Percentiles rank a stretch among this genome's conserved stretches.
Evolutionary conservation across 2,329 filamentous ascomycete genomes (phyloP).

Genomic region (Thyridium curvatum): DNA sequence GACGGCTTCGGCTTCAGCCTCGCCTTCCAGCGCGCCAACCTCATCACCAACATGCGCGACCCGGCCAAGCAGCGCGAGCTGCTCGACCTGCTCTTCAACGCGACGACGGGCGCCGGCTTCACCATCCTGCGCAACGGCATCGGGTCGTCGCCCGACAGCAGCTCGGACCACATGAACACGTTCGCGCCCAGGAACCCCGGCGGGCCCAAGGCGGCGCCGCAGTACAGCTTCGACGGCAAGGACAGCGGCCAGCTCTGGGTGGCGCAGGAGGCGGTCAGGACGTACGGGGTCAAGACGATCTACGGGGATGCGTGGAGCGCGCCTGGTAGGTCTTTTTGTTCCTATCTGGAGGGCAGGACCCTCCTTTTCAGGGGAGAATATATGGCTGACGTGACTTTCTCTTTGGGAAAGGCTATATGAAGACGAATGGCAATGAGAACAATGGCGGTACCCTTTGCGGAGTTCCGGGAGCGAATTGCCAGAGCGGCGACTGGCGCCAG

Average conservation of each 20-base stretch:
- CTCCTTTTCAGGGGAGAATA: too few relatives aligned
- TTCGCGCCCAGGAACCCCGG: slow-evolving; percentile 39
- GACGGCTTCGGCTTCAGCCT: slow-evolving; percentile 38
- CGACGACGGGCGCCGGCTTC: slow-evolving; percentile 34
- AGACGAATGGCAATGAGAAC: slow-evolving; percentile 31
- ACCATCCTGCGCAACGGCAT: slow-evolving; percentile 39
- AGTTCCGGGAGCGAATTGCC: slow-evolving; percentile 27
- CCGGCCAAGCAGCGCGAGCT: slow-evolving; percentile 30
- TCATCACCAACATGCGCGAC: slow-evolving; percentile 30
- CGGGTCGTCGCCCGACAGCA: slow-evolving; percentile 31
- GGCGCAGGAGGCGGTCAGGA: slow-evolving; percentile 35
- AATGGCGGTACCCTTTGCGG: slow-evolving; percentile 26
- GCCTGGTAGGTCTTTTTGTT: slow-evolving; percentile 23
- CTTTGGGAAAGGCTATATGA: slow-evolving; percentile 39
- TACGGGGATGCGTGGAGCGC: slow-evolving; percentile 40
- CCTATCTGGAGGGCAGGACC: too few relatives aligned
- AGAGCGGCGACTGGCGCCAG: slow-evolving; percentile 27
- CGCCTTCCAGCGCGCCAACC: slow-evolving; percentile 37
- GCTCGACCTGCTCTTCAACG: slow-evolving; percentile 37
- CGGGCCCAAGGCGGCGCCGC: slow-evolving; percentile 27
- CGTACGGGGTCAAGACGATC: slow-evolving; percentile 21
- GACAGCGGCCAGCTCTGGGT: slow-evolving; percentile 46
- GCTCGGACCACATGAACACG: slow-evolving; percentile 25
- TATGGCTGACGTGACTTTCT: too few relatives aligned
- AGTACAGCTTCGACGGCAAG: slow-evolving; percentile 38